Evolutionary conservation across 108 stramenopile species (phyloP).

Genomic region (Cafeteria roenbergensis): DNA sequence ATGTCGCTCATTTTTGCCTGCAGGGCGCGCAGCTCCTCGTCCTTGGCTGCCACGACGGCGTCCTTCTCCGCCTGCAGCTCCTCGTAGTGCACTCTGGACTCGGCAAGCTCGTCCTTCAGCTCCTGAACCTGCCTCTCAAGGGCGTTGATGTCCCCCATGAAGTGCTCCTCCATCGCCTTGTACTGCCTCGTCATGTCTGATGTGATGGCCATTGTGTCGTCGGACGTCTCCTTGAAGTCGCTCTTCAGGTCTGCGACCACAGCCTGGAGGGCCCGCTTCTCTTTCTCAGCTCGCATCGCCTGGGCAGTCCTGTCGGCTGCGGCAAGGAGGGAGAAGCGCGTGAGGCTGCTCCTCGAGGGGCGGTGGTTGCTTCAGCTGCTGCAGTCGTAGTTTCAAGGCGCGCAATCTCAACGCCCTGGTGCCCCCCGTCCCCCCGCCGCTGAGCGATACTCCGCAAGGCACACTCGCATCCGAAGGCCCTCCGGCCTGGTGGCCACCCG

Average conservation of each 20-base stretch:
- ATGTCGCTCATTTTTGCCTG: background rate
- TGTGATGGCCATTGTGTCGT: background rate
- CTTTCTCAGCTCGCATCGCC: background rate
- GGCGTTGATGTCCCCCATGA: background rate
- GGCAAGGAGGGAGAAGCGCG: no score
- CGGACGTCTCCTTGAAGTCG: background rate
- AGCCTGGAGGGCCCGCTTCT: background rate
- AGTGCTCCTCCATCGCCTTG: conserved; percentile 10
- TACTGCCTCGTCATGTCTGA: conserved; percentile 10
- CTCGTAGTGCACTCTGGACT: background rate
- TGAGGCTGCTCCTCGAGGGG: no score
- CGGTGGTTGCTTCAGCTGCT: no score
- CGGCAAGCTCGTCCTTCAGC: conserved; percentile 10
- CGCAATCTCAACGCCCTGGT: no score
- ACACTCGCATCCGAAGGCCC: no score
- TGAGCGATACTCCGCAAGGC: no score
- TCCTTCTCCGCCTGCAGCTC: background rate
- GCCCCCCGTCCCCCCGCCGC: no score
- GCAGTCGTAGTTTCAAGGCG: no score
- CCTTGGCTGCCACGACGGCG: background rate
- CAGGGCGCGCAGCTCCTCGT: background rate
- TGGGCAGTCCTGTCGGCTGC: background rate
- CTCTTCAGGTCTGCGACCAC: background rate
- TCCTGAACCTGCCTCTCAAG: background rate
- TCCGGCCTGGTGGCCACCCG: no score